phyloP scores from a whole-genome alignment of 2,329 filamentous ascomycete species.

The Ophiostoma sp. region DNA sequence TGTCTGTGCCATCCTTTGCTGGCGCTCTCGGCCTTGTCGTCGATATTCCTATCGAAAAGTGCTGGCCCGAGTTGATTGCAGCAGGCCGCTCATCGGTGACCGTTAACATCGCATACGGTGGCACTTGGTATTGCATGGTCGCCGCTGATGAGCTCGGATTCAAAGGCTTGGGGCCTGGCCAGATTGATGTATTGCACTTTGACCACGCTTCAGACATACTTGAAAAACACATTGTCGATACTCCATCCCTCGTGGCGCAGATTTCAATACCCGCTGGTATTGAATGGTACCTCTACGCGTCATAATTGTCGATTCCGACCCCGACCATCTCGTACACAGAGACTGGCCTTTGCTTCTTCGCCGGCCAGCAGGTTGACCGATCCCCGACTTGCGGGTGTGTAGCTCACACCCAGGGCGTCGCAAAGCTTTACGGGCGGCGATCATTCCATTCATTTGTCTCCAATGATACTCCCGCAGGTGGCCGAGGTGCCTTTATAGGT shows the following conservation, averaged over 20 bases:
- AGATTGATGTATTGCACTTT: background rate
- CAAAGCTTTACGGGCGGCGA: background rate
- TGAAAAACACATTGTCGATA: background rate
- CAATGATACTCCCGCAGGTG: background rate
- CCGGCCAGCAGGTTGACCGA: background rate
- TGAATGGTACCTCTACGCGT: background rate
- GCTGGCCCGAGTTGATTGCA: background rate
- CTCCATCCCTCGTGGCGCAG: background rate
- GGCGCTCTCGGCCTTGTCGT: background rate
- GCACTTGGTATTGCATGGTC: background rate
- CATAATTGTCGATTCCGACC: background rate
- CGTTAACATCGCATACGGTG: background rate
- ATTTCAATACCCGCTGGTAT: background rate
- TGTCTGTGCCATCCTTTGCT: background rate
- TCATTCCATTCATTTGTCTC: background rate
- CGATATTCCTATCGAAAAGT: background rate
- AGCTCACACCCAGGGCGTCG: background rate
- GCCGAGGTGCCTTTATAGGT: background rate
- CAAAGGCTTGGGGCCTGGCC: background rate
- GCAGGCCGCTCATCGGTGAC: background rate
- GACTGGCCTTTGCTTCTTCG: background rate
- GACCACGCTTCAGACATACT: background rate
- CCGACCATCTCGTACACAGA: background rate
- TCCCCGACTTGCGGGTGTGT: background rate
- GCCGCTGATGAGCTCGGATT: background rate